A percentile compares a stretch with the other conserved stretches of the same genome.
phyloP scores from a whole-genome alignment of 2,329 filamentous ascomycete genomes.

The Curvularia sp. region DNA sequence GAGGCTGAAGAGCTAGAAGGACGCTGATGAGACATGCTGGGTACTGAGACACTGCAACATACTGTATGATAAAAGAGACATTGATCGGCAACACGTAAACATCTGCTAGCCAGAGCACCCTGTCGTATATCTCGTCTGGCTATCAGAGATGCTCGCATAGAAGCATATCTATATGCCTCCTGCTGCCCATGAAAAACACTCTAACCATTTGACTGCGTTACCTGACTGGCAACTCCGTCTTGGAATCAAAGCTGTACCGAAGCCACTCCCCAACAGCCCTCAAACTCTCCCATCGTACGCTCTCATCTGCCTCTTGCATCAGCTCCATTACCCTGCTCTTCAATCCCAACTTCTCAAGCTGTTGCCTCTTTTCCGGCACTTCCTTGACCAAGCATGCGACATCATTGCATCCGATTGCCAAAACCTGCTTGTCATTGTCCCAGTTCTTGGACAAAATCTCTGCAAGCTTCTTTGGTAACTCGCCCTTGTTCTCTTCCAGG shows the following conservation, averaged over 20 bases:
- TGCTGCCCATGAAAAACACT: not conserved
- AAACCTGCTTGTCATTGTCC: conserved; percentile 84
- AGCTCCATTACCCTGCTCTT: conserved; percentile 92
- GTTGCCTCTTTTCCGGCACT: conserved; percentile 80
- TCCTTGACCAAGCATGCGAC: conserved; percentile 88
- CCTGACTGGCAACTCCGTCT: conserved; percentile 43
- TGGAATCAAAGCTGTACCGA: conserved; percentile 64
- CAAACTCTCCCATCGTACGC: conserved; percentile 90
- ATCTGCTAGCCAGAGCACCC: conserved; percentile 12
- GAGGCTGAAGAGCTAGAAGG: not conserved
- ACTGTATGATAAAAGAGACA: not conserved
- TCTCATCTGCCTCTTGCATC: conserved; percentile 89
- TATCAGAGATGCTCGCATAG: conserved; percentile 6
- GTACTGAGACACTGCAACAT: not conserved
- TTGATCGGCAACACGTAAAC: conserved; percentile 1
- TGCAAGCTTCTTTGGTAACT: conserved; percentile 79
- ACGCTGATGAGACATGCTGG: not conserved
- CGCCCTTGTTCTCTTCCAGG: conserved; percentile 80
- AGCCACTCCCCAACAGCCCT: conserved; percentile 82
- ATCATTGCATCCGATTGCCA: conserved; percentile 93
- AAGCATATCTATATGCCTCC: conserved; percentile 11
- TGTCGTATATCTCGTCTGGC: conserved; percentile 6
- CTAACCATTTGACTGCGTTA: conserved; percentile 17
- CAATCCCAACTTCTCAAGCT: conserved; percentile 82
- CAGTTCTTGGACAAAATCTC: conserved; percentile 83